These are phyloP conservation scores for Phytophthora capsici DNA, from an alignment of 352 stramenopile genomes.

Conservation along the genomic window DNA sequence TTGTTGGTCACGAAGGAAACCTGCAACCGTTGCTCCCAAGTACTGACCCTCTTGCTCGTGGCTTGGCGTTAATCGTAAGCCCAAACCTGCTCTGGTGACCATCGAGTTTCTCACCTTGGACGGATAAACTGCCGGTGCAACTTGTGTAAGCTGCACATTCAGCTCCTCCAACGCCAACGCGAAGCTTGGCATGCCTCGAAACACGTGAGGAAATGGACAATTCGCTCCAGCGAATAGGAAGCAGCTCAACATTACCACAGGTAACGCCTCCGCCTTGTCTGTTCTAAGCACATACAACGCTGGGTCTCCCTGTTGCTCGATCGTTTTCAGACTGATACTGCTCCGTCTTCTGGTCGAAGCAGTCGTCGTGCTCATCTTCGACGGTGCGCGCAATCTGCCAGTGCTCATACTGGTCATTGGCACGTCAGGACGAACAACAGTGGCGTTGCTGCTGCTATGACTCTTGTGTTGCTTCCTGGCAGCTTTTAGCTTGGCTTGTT, in stretches of 20 bases:
- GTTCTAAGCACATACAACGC: slow-evolving; percentile 34
- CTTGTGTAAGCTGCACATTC: slow-evolving; percentile 61
- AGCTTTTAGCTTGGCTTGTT: slow-evolving; percentile 22
- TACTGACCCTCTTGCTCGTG: slow-evolving; percentile 67
- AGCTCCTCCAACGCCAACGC: slow-evolving; percentile 76
- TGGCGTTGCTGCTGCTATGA: slow-evolving; percentile 17
- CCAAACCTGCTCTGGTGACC: slow-evolving; percentile 55
- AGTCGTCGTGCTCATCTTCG: slow-evolving; percentile 9
- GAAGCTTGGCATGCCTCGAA: slow-evolving; percentile 72
- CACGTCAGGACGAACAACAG: background rate
- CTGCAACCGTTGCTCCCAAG: slow-evolving; percentile 72
- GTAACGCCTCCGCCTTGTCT: slow-evolving; percentile 47
- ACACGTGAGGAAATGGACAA: slow-evolving; percentile 70
- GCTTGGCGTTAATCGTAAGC: slow-evolving; percentile 62
- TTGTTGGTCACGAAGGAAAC: slow-evolving; percentile 64
- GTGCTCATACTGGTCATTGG: slow-evolving; percentile 20
- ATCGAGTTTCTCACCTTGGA: slow-evolving; percentile 77
- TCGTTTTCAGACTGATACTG: slow-evolving; percentile 23
- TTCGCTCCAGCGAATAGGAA: slow-evolving; percentile 83
- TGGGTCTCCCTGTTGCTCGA: slow-evolving; percentile 30
- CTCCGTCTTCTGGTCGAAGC: slow-evolving; percentile 14
- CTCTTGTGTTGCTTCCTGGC: slow-evolving; percentile 27
- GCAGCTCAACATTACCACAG: slow-evolving; percentile 62
- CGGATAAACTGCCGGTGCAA: slow-evolving; percentile 55
- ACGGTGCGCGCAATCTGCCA: slow-evolving; percentile 11